These are phyloP conservation scores for Guadua angustifolia DNA, from an alignment of 176 grass and related monocot species.

Conservation along the genomic window DNA sequence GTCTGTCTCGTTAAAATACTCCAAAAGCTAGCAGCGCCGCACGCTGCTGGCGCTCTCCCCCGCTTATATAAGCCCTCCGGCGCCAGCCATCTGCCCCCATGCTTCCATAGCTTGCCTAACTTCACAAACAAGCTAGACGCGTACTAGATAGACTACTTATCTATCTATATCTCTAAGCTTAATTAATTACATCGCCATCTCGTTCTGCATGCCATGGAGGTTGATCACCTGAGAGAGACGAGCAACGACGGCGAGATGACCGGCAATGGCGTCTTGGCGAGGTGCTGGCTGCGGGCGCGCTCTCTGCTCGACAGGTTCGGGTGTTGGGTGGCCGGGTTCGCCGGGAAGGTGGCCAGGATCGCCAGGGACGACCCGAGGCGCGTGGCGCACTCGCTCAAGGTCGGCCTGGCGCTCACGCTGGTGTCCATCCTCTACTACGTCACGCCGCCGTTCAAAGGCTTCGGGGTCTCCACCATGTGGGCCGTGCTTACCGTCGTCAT, in stretches of 20 bases:
- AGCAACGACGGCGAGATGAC: background rate
- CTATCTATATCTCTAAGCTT: background rate
- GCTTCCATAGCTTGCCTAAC: background rate
- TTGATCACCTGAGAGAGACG: background rate
- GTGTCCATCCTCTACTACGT: constrained; percentile 80
- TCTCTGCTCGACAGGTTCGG: background rate
- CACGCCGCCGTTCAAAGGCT: constrained; percentile 65
- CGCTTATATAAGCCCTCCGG: constrained; percentile 55
- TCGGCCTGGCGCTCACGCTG: constrained; percentile 76
- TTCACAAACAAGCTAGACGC: constrained; percentile 14
- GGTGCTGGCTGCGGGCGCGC: constrained; percentile 26
- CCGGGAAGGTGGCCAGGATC: constrained; percentile 53
- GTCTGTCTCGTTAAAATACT: constrained; percentile 36
- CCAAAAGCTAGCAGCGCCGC: constrained; percentile 9
- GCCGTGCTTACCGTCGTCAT: constrained; percentile 85
- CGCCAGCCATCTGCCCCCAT: background rate
- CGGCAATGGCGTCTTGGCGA: background rate
- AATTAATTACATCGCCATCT: background rate
- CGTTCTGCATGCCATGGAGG: constrained; percentile 51
- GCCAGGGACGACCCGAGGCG: constrained; percentile 70
- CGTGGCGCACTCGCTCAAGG: constrained; percentile 77
- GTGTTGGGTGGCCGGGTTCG: constrained; percentile 11
- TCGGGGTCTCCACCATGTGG: constrained; percentile 68
- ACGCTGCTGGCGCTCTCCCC: constrained; percentile 24
- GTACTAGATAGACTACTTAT: background rate